phyloP scores from a whole-genome alignment of 768 basidiomycete species.

The Lentinus brumalis region DNA sequence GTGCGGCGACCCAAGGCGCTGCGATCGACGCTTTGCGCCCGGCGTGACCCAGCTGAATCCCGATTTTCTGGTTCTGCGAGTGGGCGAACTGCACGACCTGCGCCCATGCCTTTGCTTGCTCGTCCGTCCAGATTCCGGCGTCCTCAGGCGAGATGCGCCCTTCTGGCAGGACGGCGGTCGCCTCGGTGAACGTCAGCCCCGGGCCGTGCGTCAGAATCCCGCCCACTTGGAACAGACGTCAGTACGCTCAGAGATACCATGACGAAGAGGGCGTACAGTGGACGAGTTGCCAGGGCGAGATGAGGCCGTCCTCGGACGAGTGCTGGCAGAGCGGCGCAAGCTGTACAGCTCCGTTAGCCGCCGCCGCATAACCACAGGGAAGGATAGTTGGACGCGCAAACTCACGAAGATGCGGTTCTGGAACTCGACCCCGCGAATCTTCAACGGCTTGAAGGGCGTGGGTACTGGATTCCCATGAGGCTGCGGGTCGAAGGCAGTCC shows the following conservation, averaged over 20 bases:
- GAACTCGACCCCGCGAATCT: constrained; percentile 37
- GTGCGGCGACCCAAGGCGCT: constrained; percentile 60
- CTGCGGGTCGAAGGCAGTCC: constrained; percentile 45
- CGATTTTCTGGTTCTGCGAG: constrained; percentile 65
- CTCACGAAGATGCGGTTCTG: constrained; percentile 32
- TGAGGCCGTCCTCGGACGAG: constrained; percentile 54
- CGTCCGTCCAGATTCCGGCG: too few relatives aligned
- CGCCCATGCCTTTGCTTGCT: too few relatives aligned
- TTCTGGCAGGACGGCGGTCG: constrained; percentile 49
- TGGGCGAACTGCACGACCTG: constrained; percentile 66
- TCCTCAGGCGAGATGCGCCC: too few relatives aligned
- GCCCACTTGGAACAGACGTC: constrained; percentile 35
- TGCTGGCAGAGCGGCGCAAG: constrained; percentile 39
- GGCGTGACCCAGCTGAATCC: constrained; percentile 74
- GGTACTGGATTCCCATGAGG: constrained; percentile 43
- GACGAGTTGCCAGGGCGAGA: constrained; percentile 58
- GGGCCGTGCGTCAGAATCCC: constrained; percentile 54
- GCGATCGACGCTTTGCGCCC: constrained; percentile 68
- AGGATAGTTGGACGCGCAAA: background rate
- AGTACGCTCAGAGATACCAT: background rate
- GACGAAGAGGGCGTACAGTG: constrained; percentile 36
- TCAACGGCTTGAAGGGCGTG: constrained; percentile 55
- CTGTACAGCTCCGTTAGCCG: too few relatives aligned
- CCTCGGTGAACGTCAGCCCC: constrained; percentile 63
- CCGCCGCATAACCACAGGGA: background rate